Base-by-base conservation (phyloP, 2,329 filamentous ascomycete species). In the Claviceps fusiformis region DNA sequence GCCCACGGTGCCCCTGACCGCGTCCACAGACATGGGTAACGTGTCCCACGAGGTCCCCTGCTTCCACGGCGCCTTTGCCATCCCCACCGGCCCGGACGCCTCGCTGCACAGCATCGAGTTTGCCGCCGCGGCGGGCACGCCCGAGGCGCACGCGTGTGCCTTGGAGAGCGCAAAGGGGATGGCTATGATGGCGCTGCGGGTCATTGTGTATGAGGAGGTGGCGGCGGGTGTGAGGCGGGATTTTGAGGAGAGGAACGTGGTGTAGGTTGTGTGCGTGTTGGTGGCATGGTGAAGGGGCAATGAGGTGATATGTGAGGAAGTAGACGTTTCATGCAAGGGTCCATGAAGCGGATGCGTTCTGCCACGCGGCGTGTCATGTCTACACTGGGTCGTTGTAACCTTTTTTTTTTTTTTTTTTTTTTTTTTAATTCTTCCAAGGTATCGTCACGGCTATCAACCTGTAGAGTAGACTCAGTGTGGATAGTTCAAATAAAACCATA, bases 1-100 rank as follows among this genome's bases (percentile, higher is more conserved):
- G 19, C 64, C 70, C 39, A 66, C 72, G 0, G 69, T 71, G 51
- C 64, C 70, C 1, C 62, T 74, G 55, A 62, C 62, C 13, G 66
- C 64, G 10, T 75, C 75, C 0, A 76, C 75, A 0, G 75, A 78
- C 62, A 76, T 76, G 75, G 75, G 75, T 27, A 78, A 79, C 54
- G 74, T 79, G 10, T 72, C 70, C 13, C 73, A 77, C 52, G 57
- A 69, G 1, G 64, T 74, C 2, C 76, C 76, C 1, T 70, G 69
- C 5, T 72, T 79, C 52, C 76, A 79, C 58, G 72, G 73, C 4
- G 72, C 69, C 37, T 78, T 79, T 56, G 67, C 64, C 1, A 74
- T 79, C 39, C 67, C 71, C 0, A 66, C 70, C 1, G 60, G 56
- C 1, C 54, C 66, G 0, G 65, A 69, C 13, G 70, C 70, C 29